These are phyloP conservation scores for Globisporangium okanoganense DNA, from an alignment of 352 stramenopile genomes.

Conservation along the genomic window DNA sequence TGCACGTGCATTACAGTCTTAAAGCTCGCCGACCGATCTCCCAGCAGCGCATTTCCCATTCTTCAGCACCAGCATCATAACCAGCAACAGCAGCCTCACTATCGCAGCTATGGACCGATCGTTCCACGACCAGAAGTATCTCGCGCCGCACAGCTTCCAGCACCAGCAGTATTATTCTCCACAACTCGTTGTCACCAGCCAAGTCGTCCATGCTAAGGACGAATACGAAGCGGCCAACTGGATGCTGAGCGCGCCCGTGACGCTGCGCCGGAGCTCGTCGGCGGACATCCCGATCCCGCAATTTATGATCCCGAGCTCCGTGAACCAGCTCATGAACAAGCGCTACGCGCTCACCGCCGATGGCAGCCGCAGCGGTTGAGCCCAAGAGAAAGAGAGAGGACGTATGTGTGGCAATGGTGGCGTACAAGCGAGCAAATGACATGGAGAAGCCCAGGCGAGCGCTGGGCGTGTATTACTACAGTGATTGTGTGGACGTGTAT, in stretches of 20 bases:
- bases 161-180: background rate
- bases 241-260: background rate
- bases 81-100: background rate
- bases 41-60: background rate
- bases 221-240: conserved; percentile 1
- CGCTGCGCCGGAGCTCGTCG: conserved; percentile 16
- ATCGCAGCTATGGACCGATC: background rate
- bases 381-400: background rate
- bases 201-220: background rate
- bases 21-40: background rate
- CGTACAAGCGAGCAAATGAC: background rate
- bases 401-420: background rate
- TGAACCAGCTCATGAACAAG: conserved; percentile 49
- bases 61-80: background rate
- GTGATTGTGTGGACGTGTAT: no score
- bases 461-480: no score
- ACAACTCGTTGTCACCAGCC: background rate
- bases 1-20: no score
- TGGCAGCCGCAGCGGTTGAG: background rate
- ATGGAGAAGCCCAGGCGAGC: no score
- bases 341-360: conserved; percentile 27
- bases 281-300: conserved; percentile 44
- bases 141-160: background rate
- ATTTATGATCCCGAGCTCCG: conserved; percentile 59
- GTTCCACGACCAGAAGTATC: background rate